A percentile compares a stretch with the other conserved stretches of the same genome.
phyloP scores from a whole-genome alignment of 345 rosid species.

The Euphorbia lathyris region DNA sequence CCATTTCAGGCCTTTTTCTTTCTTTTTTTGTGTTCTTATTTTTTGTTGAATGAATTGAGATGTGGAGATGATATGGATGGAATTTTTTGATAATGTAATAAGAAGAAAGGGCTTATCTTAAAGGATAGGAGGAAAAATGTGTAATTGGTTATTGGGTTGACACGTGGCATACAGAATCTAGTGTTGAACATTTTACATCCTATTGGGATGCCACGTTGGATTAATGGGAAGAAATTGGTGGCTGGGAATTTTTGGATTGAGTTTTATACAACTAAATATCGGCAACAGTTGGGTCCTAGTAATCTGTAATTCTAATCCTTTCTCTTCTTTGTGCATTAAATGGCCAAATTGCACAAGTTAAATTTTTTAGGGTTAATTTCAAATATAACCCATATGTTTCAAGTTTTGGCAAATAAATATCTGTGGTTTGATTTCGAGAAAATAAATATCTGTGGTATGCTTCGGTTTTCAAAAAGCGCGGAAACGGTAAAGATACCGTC shows the following conservation, averaged over 20 bases:
- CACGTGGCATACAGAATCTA: conserved; percentile 54
- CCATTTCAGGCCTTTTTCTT: conserved; percentile 47
- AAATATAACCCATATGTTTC: no score
- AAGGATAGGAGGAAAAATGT: conserved; percentile 41
- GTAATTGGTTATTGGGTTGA: conserved; percentile 35
- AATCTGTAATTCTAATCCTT: not conserved
- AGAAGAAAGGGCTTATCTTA: conserved; percentile 51
- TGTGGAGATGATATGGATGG: conserved; percentile 13
- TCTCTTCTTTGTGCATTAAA: no score
- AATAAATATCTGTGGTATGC: no score
- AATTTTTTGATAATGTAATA: conserved; percentile 32
- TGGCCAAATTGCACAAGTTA: no score
- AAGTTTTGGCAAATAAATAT: no score
- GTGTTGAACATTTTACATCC: conserved; percentile 11
- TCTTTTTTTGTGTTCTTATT: no score
- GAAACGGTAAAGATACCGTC: no score
- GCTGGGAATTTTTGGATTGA: conserved; percentile 21
- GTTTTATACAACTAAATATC: conserved; percentile 3
- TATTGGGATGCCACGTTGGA: conserved; percentile 23
- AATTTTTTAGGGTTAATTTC: no score
- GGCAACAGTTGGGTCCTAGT: not conserved
- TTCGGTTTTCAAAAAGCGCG: no score
- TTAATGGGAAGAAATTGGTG: conserved; percentile 27
- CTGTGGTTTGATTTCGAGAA: no score
- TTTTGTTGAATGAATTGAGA: not conserved